Percentiles rank a stretch among this genome's conserved stretches.
Conservation (phyloP, 2,329 filamentous ascomycete species). For the Microsporum audouinii region DNA sequence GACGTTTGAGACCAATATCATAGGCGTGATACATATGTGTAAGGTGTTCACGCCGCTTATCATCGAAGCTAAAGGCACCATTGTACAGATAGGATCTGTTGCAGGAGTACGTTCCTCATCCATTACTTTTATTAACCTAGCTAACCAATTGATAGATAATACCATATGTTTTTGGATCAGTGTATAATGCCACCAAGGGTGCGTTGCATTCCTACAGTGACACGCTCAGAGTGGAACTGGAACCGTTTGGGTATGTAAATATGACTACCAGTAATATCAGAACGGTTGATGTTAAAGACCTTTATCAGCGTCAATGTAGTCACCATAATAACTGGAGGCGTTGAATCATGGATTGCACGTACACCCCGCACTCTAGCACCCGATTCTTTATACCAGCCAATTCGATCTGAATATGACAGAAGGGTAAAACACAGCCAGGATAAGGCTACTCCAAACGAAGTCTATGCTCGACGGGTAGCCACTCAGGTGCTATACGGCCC, state of each 20-base stretch:
- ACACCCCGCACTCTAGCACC: slow-evolving; percentile 37
- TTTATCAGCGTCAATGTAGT: slow-evolving; percentile 39
- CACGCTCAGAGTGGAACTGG: slow-evolving; percentile 47
- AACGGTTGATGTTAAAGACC: too few relatives aligned
- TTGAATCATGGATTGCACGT: slow-evolving; percentile 48
- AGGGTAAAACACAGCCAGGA: slow-evolving; percentile 45
- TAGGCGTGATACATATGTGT: slow-evolving; percentile 48
- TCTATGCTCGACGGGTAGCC: slow-evolving; percentile 47
- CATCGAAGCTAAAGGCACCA: slow-evolving; percentile 34
- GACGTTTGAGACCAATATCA: slow-evolving; percentile 46
- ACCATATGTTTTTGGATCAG: slow-evolving; percentile 35
- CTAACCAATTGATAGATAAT: slow-evolving; percentile 23
- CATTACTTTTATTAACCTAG: background rate
- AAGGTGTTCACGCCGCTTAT: slow-evolving; percentile 46
- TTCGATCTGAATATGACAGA: slow-evolving; percentile 41
- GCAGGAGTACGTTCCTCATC: slow-evolving; percentile 24
- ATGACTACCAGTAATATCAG: background rate
- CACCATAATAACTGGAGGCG: slow-evolving; percentile 49
- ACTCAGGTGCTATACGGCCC: slow-evolving; percentile 39
- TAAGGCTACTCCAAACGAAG: slow-evolving; percentile 40
- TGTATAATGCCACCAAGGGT: slow-evolving; percentile 50
- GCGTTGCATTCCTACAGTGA: slow-evolving; percentile 49
- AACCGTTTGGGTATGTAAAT: slow-evolving; percentile 33
- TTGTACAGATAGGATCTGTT: slow-evolving; percentile 37
- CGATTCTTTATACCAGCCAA: slow-evolving; percentile 42